Evolutionary conservation across 1,284 basidiomycete species (phyloP), one percentile per base, ranked within the genome.

Genomic region (Microstroma glucosiphilum): DNA sequence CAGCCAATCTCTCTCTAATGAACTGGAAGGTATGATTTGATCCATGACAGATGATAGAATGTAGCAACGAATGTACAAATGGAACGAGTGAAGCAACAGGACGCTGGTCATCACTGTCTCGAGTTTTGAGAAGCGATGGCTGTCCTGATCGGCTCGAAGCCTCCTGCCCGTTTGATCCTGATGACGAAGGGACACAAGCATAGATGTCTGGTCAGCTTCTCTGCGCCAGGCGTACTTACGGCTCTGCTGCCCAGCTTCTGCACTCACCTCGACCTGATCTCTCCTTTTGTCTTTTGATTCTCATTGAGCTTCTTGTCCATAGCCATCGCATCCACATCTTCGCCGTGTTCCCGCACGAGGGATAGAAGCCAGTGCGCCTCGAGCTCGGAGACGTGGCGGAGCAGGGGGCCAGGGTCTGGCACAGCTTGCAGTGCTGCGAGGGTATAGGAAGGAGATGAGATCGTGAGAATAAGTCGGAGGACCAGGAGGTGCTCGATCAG

Each of bases 261-360:
- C 21, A 71, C 68, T 42, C 58, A 70, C 69, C 75, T 75, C 21
- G 82, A 73, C 72, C 79, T 84, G 75, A 98, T 82, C 81, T 93
- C 87, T 17, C 91, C 93, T 42, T 83, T 84, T 3, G 92, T 97
- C 78, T 88, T 87, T 81, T 97, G 94, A 80, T 87, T 88, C 23
- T 85, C 81, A 77, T 98, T 97, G 65, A 89, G 80, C 79, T 84
- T 87, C 67, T 86, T 81, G 81, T 97, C 93, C 67, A 83, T 83
- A 11, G 87, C 86, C 91, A 96, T 96, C 46, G 81, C 82, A 26
- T 86, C 84, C 19, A 87, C 81, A 80, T 97, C 88, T 43, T 83
- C 81, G 0, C 87, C 89, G 80, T 97, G 83, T 78, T 85, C 88
- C 46, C 80, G 77, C 11, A 91, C 85, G 40, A 97, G 83, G 43